Evolutionary conservation across 768 basidiomycete genomes (phyloP).

Genomic region (Boletus tylopilopsis): DNA sequence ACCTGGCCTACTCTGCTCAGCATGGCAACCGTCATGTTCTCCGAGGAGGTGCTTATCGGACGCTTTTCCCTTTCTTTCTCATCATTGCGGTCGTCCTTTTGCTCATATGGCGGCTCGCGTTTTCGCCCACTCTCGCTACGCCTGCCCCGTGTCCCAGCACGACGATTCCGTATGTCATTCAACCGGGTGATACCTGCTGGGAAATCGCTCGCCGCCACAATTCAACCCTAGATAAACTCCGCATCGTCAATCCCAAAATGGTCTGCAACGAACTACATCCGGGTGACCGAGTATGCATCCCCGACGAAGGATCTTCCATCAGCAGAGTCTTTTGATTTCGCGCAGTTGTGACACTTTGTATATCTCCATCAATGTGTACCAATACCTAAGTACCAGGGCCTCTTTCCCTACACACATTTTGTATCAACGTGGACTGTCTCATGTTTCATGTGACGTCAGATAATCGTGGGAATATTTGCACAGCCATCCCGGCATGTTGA

Average conservation of each 20-base stretch:
- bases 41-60: constrained; percentile 49
- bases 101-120: constrained; percentile 59
- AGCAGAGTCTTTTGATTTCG: constrained; percentile 25
- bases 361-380: constrained; percentile 19
- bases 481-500: constrained; percentile 26
- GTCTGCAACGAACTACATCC: constrained; percentile 58
- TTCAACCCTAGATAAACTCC: constrained; percentile 49
- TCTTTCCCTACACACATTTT: too few species aligned
- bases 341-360: not conserved
- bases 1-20: constrained; percentile 27
- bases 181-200: constrained; percentile 67
- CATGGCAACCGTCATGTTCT: constrained; percentile 29
- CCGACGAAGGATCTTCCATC: constrained; percentile 37
- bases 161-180: constrained; percentile 41
- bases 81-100: constrained; percentile 60
- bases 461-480: constrained; percentile 14
- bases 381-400: too few species aligned
- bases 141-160: constrained; percentile 34
- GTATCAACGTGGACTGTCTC: too few species aligned
- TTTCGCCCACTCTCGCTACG: constrained; percentile 31
- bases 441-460: constrained; percentile 20
- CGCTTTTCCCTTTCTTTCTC: constrained; percentile 71
- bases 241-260: constrained; percentile 48
- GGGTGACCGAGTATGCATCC: constrained; percentile 58
- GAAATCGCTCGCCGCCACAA: constrained; percentile 49